Evolutionary conservation across 768 basidiomycete genomes (phyloP).

Genomic region (Asterophora parasitica): DNA sequence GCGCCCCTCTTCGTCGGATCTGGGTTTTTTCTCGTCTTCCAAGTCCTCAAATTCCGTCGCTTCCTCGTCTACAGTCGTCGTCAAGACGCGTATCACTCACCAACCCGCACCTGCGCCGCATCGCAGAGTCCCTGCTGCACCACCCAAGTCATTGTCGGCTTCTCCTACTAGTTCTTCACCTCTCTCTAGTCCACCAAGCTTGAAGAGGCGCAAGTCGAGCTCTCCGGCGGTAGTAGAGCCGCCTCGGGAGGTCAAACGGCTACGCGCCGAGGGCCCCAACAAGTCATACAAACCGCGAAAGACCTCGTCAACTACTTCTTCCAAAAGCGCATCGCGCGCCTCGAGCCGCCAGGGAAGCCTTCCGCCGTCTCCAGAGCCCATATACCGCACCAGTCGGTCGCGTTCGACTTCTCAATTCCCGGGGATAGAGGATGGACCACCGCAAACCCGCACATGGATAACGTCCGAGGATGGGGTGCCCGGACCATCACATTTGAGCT

Average conservation of each 20-base stretch:
- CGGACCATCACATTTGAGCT: slow-evolving; percentile 51
- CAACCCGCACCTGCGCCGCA: slow-evolving; percentile 17
- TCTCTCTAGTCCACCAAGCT: slow-evolving; percentile 23
- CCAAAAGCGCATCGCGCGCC: slow-evolving; percentile 36
- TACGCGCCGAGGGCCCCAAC: slow-evolving; percentile 23
- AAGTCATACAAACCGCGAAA: slow-evolving; percentile 25
- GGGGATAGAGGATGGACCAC: slow-evolving; percentile 26
- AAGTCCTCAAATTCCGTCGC: slow-evolving; percentile 24
- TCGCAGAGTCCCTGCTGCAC: slow-evolving; percentile 11
- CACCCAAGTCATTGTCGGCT: slow-evolving; percentile 7
- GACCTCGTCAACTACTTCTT: slow-evolving; percentile 29
- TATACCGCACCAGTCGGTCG: slow-evolving; percentile 55
- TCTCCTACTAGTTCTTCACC: slow-evolving; percentile 25
- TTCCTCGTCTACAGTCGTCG: slow-evolving; percentile 25
- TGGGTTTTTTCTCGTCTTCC: slow-evolving; percentile 29
- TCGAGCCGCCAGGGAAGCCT: slow-evolving; percentile 36
- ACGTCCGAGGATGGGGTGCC: slow-evolving; percentile 47
- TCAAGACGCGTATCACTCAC: slow-evolving; percentile 28
- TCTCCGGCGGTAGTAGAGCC: slow-evolving; percentile 14
- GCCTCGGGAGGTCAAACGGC: slow-evolving; percentile 37
- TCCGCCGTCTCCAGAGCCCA: slow-evolving; percentile 48
- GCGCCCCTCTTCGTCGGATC: slow-evolving; percentile 21
- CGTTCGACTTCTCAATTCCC: slow-evolving; percentile 60
- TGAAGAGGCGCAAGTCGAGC: slow-evolving; percentile 32
- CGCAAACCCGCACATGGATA: slow-evolving; percentile 45